These are phyloP conservation scores for Hyaloscypha hepaticicola DNA, from an alignment of 495 filamentous ascomycete genomes.

Conservation along the genomic window DNA sequence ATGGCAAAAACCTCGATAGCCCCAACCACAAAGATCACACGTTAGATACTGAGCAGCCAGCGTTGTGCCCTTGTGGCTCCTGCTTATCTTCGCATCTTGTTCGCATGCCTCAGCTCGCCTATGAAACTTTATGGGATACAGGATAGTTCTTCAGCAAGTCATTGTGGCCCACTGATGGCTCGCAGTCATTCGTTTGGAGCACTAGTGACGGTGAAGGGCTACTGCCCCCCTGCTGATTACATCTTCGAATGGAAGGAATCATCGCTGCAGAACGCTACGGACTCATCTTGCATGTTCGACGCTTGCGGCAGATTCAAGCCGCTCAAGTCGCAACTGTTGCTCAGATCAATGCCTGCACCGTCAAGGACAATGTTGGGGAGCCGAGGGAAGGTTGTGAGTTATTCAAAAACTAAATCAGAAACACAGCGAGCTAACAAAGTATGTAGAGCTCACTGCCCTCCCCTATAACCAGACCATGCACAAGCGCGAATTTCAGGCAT, in stretches of 20 bases:
- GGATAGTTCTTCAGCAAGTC: constrained; percentile 58
- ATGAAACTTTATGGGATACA: constrained; percentile 57
- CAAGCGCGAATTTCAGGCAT: constrained; percentile 13
- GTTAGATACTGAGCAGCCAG: constrained; percentile 25
- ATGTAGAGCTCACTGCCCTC: constrained; percentile 17
- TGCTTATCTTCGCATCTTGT: constrained; percentile 53
- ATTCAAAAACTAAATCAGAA: neutral
- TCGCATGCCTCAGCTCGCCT: constrained; percentile 56
- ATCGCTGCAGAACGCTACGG: constrained; percentile 60
- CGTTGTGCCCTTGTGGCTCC: constrained; percentile 43
- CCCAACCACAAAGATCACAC: constrained; percentile 57
- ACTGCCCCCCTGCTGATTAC: constrained; percentile 70
- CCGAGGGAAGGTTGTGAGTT: constrained; percentile 49
- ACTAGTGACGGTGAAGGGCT: constrained; percentile 53
- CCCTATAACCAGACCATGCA: constrained; percentile 19
- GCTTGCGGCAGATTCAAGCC: constrained; percentile 41
- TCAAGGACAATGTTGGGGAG: constrained; percentile 44
- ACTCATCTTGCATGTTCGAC: constrained; percentile 49
- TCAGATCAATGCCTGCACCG: constrained; percentile 44
- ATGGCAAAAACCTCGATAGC: constrained; percentile 66
- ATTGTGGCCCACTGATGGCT: constrained; percentile 52
- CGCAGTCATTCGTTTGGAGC: constrained; percentile 74
- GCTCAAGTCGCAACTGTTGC: constrained; percentile 45
- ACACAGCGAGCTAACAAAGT: constrained; percentile 8
- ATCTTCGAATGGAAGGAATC: constrained; percentile 72